Percentiles rank a stretch among this genome's conserved stretches.
These are phyloP conservation scores for Spathaspora arborariae DNA, from an alignment of 805 yeast genomes.

Conservation along the genomic window DNA sequence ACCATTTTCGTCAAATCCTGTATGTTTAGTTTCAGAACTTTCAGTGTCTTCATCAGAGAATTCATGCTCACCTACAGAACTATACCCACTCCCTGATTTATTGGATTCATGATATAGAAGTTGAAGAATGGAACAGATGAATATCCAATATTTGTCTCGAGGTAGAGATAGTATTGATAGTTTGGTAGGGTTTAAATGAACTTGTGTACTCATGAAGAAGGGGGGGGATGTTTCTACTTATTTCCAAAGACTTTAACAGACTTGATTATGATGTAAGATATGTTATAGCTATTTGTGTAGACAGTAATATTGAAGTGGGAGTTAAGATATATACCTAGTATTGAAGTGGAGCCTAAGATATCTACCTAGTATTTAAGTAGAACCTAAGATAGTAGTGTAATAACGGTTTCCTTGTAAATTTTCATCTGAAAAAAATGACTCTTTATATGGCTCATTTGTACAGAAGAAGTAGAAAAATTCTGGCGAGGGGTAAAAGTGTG, in stretches of 20 bases:
- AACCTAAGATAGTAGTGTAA: too few relatives aligned
- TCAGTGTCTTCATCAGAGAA: conserved; percentile 10
- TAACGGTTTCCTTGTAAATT: too few relatives aligned
- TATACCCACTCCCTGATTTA: conserved; percentile 12
- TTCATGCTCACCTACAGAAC: conserved; percentile 5
- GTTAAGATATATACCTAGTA: too few relatives aligned
- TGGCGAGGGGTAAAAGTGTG: background rate
- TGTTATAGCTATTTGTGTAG: too few relatives aligned
- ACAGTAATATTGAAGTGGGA: too few relatives aligned
- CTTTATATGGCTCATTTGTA: background rate
- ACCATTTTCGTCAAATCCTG: background rate
- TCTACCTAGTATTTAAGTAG: too few relatives aligned
- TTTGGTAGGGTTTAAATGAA: conserved; percentile 43
- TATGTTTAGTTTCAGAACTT: conserved; percentile 15
- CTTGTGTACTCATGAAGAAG: conserved; percentile 40
- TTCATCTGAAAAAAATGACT: background rate
- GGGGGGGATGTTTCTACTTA: too few relatives aligned
- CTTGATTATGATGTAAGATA: too few relatives aligned
- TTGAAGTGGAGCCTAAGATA: too few relatives aligned
- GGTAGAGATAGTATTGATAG: conserved; percentile 53
- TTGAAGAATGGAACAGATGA: conserved; percentile 47
- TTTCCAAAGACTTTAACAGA: too few relatives aligned
- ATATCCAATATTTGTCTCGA: conserved; percentile 49
- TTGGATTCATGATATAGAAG: conserved; percentile 37
- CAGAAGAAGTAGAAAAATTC: too few relatives aligned